These are phyloP conservation scores for Gloeophyllum trabeum DNA, from an alignment of 768 basidiomycete species.

Conservation along the genomic window DNA sequence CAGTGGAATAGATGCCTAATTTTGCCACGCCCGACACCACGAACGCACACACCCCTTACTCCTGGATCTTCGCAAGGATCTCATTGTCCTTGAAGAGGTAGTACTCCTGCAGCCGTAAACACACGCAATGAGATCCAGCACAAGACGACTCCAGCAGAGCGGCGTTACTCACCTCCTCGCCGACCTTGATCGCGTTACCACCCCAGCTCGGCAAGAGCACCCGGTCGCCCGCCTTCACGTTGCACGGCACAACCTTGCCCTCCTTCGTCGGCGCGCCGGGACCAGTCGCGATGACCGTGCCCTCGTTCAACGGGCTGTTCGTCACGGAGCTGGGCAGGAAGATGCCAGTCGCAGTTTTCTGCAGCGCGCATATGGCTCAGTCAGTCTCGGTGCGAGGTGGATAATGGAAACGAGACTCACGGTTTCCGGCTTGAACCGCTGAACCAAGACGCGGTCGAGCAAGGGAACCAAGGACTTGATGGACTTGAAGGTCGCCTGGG, in stretches of 20 bases:
- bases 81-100: constrained; percentile 90
- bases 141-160: constrained; percentile 1
- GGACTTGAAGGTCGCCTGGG: constrained; percentile 90
- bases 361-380: not conserved
- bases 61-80: constrained; percentile 93
- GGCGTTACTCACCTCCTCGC: constrained; percentile 70
- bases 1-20: not conserved
- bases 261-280: constrained; percentile 90
- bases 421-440: constrained; percentile 93
- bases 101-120: constrained; percentile 57
- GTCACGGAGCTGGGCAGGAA: constrained; percentile 92
- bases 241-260: constrained; percentile 60
- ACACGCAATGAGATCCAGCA: constrained; percentile 1
- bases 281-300: constrained; percentile 91
- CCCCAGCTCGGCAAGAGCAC: constrained; percentile 96
- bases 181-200: constrained; percentile 90
- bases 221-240: constrained; percentile 82
- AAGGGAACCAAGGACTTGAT: constrained; percentile 88
- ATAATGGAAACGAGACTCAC: constrained; percentile 40
- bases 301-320: constrained; percentile 83
- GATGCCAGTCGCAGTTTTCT: constrained; percentile 98
- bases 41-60: constrained; percentile 31
- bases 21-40: not conserved
- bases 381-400: not conserved
- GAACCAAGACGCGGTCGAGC: constrained; percentile 93